Conservation (phyloP, 1,139 yeast species). For the Yamadazyma blattariae region DNA sequence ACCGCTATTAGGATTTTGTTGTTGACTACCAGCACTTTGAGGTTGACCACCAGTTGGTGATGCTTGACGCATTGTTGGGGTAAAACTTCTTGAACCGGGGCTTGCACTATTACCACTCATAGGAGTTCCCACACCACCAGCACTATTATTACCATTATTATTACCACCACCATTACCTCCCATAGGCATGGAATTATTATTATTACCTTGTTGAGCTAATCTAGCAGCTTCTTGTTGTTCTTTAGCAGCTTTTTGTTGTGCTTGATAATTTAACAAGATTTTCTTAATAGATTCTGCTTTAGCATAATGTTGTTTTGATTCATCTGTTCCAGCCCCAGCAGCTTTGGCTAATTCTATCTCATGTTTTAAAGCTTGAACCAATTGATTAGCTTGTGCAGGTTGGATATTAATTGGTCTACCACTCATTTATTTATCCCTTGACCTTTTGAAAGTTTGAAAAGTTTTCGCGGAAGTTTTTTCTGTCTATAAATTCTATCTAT, state of each 20-base stretch:
- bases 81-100: neutral
- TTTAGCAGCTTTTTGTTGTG: constrained; percentile 29
- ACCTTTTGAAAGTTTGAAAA: constrained; percentile 1
- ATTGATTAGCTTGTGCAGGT: constrained; percentile 59
- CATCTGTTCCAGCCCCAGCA: constrained; percentile 51
- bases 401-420: constrained; percentile 27
- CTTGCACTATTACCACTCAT: neutral
- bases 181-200: constrained; percentile 2
- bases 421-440: no score
- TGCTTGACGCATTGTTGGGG: neutral
- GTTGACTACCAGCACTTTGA: neutral
- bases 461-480: constrained; percentile 1
- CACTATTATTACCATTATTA: neutral
- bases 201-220: no score
- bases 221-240: constrained; percentile 4
- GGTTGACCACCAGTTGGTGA: neutral
- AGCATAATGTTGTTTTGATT: constrained; percentile 65
- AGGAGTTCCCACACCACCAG: no score
- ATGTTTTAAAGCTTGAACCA: constrained; percentile 56
- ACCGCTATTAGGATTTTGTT: constrained; percentile 3
- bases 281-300: constrained; percentile 67
- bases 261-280: constrained; percentile 41
- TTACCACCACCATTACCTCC: neutral
- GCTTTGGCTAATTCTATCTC: constrained; percentile 65
- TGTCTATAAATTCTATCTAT: neutral